phyloP scores from a whole-genome alignment of 2,329 filamentous ascomycete species.

The Diaporthe longicolla region DNA sequence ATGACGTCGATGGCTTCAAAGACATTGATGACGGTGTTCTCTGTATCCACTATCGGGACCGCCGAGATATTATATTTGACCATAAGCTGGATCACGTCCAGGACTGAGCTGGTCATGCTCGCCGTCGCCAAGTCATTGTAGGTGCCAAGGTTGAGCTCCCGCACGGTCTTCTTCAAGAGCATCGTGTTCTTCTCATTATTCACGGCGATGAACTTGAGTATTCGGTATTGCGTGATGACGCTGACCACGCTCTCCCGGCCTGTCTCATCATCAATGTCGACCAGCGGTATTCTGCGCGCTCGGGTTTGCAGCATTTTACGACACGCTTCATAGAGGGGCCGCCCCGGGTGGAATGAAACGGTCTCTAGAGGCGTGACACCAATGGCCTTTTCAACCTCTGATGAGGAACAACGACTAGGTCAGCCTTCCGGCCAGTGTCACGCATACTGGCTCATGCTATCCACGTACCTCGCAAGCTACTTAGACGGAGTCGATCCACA shows the following conservation, averaged over 20 bases:
- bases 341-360: conserved; percentile 92
- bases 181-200: conserved; percentile 90
- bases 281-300: conserved; percentile 91
- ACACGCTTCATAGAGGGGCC: conserved; percentile 94
- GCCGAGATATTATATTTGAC: conserved; percentile 95
- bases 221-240: conserved; percentile 97
- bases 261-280: conserved; percentile 95
- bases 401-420: conserved; percentile 12
- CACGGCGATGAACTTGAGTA: conserved; percentile 98
- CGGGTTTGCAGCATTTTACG: conserved; percentile 94
- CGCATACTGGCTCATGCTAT: conserved; percentile 26
- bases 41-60: conserved; percentile 89
- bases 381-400: conserved; percentile 96
- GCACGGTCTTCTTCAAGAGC: conserved; percentile 87
- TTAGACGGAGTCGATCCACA: conserved; percentile 93
- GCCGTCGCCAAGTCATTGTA: conserved; percentile 87
- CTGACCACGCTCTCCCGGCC: conserved; percentile 93
- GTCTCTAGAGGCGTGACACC: conserved; percentile 93
- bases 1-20: conserved; percentile 99
- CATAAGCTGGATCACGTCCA: conserved; percentile 94
- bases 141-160: conserved; percentile 87
- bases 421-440: conserved; percentile 38
- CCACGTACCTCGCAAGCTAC: conserved; percentile 85
- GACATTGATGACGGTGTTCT: conserved; percentile 87
- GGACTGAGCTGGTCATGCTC: conserved; percentile 89